A percentile compares a stretch with the other conserved stretches of the same genome.
These are phyloP conservation scores for Trichoderma aggressivum DNA, from an alignment of 2,329 filamentous ascomycete genomes.

Conservation along the genomic window DNA sequence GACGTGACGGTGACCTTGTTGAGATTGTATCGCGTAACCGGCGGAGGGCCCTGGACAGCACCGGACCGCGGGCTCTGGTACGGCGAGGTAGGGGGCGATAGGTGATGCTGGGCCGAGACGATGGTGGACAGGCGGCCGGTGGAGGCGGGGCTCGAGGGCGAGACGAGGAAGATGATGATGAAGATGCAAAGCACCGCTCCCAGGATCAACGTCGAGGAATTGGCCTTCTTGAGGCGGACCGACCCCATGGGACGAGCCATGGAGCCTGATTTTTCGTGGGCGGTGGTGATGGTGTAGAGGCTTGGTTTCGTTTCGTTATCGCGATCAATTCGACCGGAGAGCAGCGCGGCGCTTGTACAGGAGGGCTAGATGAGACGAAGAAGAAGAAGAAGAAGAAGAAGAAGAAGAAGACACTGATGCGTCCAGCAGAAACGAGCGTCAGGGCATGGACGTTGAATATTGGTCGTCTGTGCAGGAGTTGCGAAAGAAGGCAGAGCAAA, in stretches of 20 bases:
- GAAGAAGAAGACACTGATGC: conserved; percentile 2
- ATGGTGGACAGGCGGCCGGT: conserved; percentile 44
- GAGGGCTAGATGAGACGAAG: neutral
- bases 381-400: neutral
- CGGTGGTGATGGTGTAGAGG: neutral
- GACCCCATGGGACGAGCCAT: conserved; percentile 60
- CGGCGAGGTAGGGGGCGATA: conserved; percentile 43
- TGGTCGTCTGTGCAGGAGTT: neutral
- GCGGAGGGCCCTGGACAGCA: conserved; percentile 56
- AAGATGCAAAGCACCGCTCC: conserved; percentile 70
- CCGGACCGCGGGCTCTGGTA: conserved; percentile 38
- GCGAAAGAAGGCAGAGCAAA: neutral
- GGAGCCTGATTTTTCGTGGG: conserved; percentile 17
- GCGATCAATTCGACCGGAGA: conserved; percentile 9
- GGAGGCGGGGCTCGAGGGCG: conserved; percentile 47
- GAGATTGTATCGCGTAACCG: conserved; percentile 88
- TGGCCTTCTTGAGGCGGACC: conserved; percentile 75
- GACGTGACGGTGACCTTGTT: conserved; percentile 87
- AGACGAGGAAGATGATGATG: conserved; percentile 62
- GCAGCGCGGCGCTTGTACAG: conserved; percentile 1
- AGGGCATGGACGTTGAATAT: conserved; percentile 15
- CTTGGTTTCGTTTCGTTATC: neutral
- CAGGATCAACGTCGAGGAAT: conserved; percentile 70
- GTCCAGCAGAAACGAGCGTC: conserved; percentile 12
- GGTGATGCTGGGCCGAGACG: conserved; percentile 44